Base-by-base conservation (phyloP, 176 grass and related monocot species). In the Cenchrus fungigraminus region DNA sequence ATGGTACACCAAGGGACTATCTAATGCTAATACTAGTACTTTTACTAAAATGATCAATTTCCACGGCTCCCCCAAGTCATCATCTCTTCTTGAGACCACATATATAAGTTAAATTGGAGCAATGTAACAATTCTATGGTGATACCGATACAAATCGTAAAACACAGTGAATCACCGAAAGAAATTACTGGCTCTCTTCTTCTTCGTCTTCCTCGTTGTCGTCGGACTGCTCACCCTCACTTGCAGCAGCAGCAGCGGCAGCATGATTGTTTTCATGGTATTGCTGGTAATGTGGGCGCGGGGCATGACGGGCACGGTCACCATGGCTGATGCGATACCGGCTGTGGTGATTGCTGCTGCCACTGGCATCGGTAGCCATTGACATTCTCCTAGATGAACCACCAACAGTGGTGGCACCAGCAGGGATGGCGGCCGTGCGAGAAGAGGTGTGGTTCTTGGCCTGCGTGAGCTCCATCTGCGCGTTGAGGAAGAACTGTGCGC, bases 401-500 rank as follows among this genome's bases (percentile, higher is more conserved):
- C 84, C 77, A 37, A 28, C 63, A 37, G 50, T n/a, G 51, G 60
- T 45, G 66, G 77, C 54, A 16, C 53, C 74, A 7, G 67, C 63
- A n/a, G 46, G 34, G n/a, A 47, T 15, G 42, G 20, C 16, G 13
- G 8, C 76, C 0, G 67, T 12, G 25, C 65, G 37, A 19, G 68
- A 25, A 56, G 84, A 46, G 13, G 71, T 12, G 71, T 61, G 87
- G 4, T 85, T 77, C 68, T 91, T 93, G 63, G 86, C 83, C 73
- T 92, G 93, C 4, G 90, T 88, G 56, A 96, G 91, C 64, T 95
- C 93, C 90, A 90, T 92, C 74, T 94, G 91, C 25, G 94, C 92
- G 80, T 99, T 92, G 79, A 99, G 91, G 70, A 99, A 90, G 92
- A 99, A 97, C 69, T 99, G 90, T 66, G 91, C 88, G 53, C 92